These are phyloP conservation scores for Linanthus parryae DNA, from an alignment of 148 eudicot species.

Conservation along the genomic window DNA sequence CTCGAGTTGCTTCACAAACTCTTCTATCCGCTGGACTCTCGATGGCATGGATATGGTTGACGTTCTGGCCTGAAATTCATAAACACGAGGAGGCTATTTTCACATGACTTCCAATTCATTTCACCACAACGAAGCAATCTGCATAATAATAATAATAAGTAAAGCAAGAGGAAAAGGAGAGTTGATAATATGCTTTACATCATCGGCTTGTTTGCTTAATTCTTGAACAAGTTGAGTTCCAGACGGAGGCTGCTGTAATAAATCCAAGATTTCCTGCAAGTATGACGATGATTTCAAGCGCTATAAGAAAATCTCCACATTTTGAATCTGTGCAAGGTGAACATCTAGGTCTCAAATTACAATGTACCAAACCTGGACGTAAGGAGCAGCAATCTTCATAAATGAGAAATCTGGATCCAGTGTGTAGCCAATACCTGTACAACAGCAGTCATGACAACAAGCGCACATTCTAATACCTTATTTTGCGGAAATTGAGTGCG, in stretches of 20 bases:
- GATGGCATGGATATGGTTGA: constrained; percentile 89
- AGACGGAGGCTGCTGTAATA: constrained; percentile 52
- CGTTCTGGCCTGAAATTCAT: constrained; percentile 63
- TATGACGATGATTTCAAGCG: too few relatives aligned
- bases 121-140: too few relatives aligned
- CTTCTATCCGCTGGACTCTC: constrained; percentile 88
- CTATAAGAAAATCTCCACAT: too few relatives aligned
- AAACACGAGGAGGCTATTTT: neutral
- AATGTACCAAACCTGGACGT: constrained; percentile 92
- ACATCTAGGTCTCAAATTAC: too few relatives aligned
- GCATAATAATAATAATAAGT: too few relatives aligned
- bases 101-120: too few relatives aligned
- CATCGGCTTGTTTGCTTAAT: constrained; percentile 92
- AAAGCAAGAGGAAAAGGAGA: too few relatives aligned
- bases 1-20: constrained; percentile 83
- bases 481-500: too few relatives aligned
- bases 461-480: too few relatives aligned
- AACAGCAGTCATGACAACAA: too few relatives aligned
- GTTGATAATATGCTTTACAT: constrained; percentile 50
- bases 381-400: constrained; percentile 92
- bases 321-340: too few relatives aligned
- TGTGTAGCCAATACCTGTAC: constrained; percentile 78
- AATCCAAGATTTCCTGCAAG: constrained; percentile 91
- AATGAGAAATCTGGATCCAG: constrained; percentile 92
- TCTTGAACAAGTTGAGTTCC: constrained; percentile 78